These are phyloP conservation scores for Rhodotorula sp. DNA, from an alignment of 1,284 basidiomycete genomes.

Conservation along the genomic window DNA sequence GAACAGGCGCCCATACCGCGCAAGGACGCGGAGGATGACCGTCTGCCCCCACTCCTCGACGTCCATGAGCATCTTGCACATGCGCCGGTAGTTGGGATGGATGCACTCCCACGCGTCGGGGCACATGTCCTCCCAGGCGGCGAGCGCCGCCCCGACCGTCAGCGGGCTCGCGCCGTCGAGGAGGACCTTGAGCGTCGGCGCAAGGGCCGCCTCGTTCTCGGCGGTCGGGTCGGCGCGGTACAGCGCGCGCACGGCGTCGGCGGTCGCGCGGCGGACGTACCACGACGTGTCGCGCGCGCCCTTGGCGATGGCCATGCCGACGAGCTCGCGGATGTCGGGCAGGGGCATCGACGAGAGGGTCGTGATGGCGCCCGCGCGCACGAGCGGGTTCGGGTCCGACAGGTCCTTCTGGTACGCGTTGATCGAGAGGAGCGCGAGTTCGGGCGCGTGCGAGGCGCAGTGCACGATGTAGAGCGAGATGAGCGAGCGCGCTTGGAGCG, in stretches of 20 bases:
- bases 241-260: conserved; percentile 38
- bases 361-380: conserved; percentile 49
- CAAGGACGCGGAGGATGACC: conserved; percentile 72
- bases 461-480: conserved; percentile 96
- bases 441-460: conserved; percentile 88
- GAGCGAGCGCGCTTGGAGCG: conserved; percentile 89
- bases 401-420: conserved; percentile 99
- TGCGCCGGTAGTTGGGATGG: conserved; percentile 81
- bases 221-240: conserved; percentile 14
- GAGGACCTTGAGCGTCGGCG: conserved; percentile 71
- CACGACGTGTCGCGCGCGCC: conserved; percentile 44
- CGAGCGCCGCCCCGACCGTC: conserved; percentile 79
- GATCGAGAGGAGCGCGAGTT: conserved; percentile 92
- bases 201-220: conserved; percentile 55
- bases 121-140: conserved; percentile 81
- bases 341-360: conserved; percentile 45
- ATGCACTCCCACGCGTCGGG: conserved; percentile 77
- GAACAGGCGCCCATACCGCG: conserved; percentile 82
- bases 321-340: conserved; percentile 45
- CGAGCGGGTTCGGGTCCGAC: conserved; percentile 81
- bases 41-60: conserved; percentile 97
- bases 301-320: conserved; percentile 44
- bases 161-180: conserved; percentile 82
- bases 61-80: conserved; percentile 81
- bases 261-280: conserved; percentile 46